Evolutionary conservation across 306 rosid species (phyloP).

Genomic region (Cicer arietinum): DNA sequence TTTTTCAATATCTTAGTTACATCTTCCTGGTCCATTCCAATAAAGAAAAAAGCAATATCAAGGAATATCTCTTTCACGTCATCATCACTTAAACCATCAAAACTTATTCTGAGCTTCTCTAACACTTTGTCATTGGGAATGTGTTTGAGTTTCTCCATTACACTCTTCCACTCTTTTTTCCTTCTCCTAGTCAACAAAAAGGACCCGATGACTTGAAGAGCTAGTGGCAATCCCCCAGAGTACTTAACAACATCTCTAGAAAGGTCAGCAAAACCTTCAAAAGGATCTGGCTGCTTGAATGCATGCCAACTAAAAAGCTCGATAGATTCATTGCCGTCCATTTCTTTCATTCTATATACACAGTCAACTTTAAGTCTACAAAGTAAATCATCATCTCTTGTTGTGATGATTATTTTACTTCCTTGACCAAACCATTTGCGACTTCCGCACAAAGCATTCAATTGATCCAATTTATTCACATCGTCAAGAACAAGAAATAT

Average conservation of each 20-base stretch:
- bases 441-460: conserved; percentile 1
- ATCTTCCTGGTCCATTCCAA: neutral
- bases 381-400: neutral
- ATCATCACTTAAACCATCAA: conserved; percentile 5
- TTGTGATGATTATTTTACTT: conserved; percentile 15
- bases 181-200: neutral
- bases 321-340: neutral
- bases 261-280: neutral
- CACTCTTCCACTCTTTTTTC: neutral
- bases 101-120: neutral
- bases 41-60: conserved; percentile 5
- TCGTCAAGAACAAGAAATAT: neutral
- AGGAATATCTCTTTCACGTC: neutral
- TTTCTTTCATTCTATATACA: neutral
- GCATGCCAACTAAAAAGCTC: conserved; percentile 25
- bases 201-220: conserved; percentile 10
- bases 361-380: neutral
- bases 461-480: neutral
- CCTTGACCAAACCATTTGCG: neutral
- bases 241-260: neutral
- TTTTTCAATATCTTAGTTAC: neutral
- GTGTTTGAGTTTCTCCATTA: neutral
- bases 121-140: neutral
- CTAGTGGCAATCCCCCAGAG: neutral
- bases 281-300: neutral